phyloP scores from a whole-genome alignment of 306 rosid species.

The Malus fusca region DNA sequence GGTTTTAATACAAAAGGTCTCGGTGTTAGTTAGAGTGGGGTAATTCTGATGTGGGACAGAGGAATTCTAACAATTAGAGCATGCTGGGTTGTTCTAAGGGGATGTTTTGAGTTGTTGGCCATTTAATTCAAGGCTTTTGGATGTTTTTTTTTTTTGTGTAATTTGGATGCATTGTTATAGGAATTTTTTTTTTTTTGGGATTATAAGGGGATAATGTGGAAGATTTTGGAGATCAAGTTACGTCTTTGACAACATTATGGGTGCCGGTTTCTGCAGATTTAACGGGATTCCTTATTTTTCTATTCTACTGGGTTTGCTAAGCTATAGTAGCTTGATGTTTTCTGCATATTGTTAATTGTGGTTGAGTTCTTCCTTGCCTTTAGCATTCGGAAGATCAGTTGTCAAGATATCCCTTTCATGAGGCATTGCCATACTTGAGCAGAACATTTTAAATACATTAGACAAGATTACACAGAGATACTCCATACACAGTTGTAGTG shows the following conservation, averaged over 20 bases:
- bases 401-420: neutral
- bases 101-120: neutral
- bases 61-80: neutral
- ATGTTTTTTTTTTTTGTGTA: too few species aligned
- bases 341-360: neutral
- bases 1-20: too few species aligned
- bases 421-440: neutral
- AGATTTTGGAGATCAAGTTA: neutral
- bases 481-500: neutral
- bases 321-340: neutral
- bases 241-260: neutral
- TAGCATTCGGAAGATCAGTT: neutral
- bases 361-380: neutral
- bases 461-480: slow-evolving; percentile 9
- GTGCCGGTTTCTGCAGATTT: neutral
- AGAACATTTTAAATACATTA: neutral
- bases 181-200: too few species aligned
- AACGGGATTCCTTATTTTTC: neutral
- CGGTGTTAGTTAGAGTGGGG: too few species aligned
- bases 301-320: neutral
- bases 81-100: neutral
- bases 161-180: too few species aligned
- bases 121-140: neutral
- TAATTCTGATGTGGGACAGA: too few species aligned
- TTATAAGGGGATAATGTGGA: neutral